A percentile compares a stretch with the other conserved stretches of the same genome.
Conservation (phyloP, 2,329 filamentous ascomycete species). For the Fusarium agapanthi region DNA sequence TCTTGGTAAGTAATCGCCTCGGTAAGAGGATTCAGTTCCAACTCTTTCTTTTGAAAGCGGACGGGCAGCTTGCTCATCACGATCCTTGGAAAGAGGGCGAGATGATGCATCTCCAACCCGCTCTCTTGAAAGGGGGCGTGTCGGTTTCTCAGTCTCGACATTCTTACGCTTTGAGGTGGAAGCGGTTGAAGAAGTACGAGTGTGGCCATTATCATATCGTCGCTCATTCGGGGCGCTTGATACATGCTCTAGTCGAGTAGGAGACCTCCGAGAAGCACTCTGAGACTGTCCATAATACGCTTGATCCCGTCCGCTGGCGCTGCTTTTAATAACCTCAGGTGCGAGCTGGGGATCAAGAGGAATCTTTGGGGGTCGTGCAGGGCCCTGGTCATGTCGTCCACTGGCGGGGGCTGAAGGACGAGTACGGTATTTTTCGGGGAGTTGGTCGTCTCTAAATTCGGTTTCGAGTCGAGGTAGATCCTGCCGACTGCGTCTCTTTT, state of each 20-base stretch:
- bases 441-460: conserved; percentile 43
- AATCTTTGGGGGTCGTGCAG: conserved; percentile 41
- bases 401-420: conserved; percentile 48
- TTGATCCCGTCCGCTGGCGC: conserved; percentile 54
- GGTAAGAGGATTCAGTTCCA: conserved; percentile 27
- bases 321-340: conserved; percentile 54
- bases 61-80: conserved; percentile 38
- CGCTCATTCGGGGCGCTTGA: conserved; percentile 43
- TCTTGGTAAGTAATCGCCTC: conserved; percentile 41
- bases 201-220: conserved; percentile 37
- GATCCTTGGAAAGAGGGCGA: conserved; percentile 47
- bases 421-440: conserved; percentile 47
- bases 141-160: conserved; percentile 39
- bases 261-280: conserved; percentile 32
- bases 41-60: conserved; percentile 47
- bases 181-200: conserved; percentile 40
- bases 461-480: conserved; percentile 58
- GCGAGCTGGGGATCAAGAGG: conserved; percentile 50
- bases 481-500: conserved; percentile 47
- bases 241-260: conserved; percentile 44
- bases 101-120: conserved; percentile 32
- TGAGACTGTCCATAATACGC: conserved; percentile 45
- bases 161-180: conserved; percentile 43
- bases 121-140: conserved; percentile 47
- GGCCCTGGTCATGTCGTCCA: conserved; percentile 44